Evolutionary conservation across 495 filamentous ascomycete species (phyloP).

Genomic region (Tuber indicum): DNA sequence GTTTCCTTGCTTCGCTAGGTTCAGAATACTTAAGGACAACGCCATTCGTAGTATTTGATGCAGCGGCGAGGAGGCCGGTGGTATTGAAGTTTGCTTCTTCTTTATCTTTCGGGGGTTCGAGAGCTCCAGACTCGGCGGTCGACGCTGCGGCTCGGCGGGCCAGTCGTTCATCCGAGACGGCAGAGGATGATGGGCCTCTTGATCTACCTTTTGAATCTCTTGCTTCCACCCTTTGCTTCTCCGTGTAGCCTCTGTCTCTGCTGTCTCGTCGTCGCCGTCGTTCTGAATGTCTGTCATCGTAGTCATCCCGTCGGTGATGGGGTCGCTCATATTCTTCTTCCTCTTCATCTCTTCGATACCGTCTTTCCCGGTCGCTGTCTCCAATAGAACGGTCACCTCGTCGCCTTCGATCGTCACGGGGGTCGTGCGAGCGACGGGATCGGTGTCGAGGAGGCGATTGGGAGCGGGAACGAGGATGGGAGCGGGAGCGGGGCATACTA

Average conservation of each 20-base stretch:
- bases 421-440: not conserved
- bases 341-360: not conserved
- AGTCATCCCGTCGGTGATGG: not conserved
- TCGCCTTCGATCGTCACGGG: not conserved
- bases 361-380: slow-evolving; percentile 8
- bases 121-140: not conserved
- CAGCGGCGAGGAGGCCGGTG: slow-evolving; percentile 76
- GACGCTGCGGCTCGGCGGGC: not conserved
- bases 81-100: slow-evolving; percentile 81
- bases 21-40: slow-evolving; percentile 94
- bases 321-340: not conserved
- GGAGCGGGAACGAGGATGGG: not conserved
- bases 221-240: not conserved
- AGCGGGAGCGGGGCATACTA: not conserved
- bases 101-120: slow-evolving; percentile 51
- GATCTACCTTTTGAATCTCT: not conserved
- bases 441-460: not conserved
- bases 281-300: not conserved
- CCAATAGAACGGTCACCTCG: not conserved
- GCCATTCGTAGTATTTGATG: slow-evolving; percentile 71
- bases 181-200: not conserved
- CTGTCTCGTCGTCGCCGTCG: not conserved
- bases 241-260: not conserved
- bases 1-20: slow-evolving; percentile 84
- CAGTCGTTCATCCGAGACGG: not conserved